Evolutionary conservation across 2,329 filamentous ascomycete species (phyloP).

Genomic region (Fusarium penzigii): DNA sequence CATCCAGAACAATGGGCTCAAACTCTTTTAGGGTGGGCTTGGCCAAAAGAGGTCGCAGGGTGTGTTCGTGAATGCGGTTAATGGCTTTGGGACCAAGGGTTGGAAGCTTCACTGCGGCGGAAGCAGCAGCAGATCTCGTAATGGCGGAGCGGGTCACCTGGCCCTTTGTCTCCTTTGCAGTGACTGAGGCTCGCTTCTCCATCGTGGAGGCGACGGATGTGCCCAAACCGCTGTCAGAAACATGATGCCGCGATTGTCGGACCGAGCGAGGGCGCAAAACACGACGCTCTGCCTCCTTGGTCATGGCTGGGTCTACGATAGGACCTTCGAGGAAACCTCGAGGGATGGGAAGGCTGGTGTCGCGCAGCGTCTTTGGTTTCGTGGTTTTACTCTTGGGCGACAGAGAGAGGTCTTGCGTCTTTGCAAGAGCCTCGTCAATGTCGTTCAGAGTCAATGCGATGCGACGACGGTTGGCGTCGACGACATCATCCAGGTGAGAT

Average conservation of each 20-base stretch:
- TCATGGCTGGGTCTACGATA: slow-evolving; percentile 52
- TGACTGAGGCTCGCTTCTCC: slow-evolving; percentile 48
- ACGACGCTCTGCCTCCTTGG: slow-evolving; percentile 46
- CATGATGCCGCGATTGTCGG: slow-evolving; percentile 64
- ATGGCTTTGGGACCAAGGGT: slow-evolving; percentile 69
- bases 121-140: slow-evolving; percentile 58
- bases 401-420: slow-evolving; percentile 43
- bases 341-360: slow-evolving; percentile 62
- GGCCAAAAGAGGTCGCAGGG: slow-evolving; percentile 74
- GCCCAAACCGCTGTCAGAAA: slow-evolving; percentile 86
- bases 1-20: slow-evolving; percentile 74
- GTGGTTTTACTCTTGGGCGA: slow-evolving; percentile 34
- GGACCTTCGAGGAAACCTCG: slow-evolving; percentile 59
- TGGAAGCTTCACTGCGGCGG: slow-evolving; percentile 51
- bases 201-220: slow-evolving; percentile 71
- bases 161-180: slow-evolving; percentile 39
- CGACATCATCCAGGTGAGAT: slow-evolving; percentile 70
- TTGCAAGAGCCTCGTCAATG: slow-evolving; percentile 62
- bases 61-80: slow-evolving; percentile 77
- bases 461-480: slow-evolving; percentile 69
- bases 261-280: slow-evolving; percentile 56
- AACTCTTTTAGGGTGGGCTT: slow-evolving; percentile 77
- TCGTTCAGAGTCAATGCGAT: slow-evolving; percentile 66
- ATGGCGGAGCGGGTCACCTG: slow-evolving; percentile 52
- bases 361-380: slow-evolving; percentile 42